Base-by-base conservation (phyloP, 306 rosid genomes). In the Dryas octopetala region DNA sequence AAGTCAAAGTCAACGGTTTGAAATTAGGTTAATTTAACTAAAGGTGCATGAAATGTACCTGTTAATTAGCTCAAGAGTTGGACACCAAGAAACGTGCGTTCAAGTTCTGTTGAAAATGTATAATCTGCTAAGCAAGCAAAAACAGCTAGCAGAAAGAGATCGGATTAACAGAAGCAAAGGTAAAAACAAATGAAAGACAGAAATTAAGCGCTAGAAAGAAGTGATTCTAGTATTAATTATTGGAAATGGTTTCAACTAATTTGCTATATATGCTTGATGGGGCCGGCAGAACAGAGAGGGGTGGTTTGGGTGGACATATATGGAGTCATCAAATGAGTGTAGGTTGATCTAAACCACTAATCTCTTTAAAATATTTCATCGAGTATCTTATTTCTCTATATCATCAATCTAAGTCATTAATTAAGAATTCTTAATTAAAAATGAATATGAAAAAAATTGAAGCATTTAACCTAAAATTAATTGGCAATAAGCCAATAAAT, bases 141-240 rank as follows among this genome's bases (percentile, higher is more conserved):
- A 43, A 55, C 75, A 70, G 12, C 48, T 23, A 23, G 23, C 23
- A 23, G 23, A 69, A 32, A 69, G 41, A 16, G 10, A 58, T 9
- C 40, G 23, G 45, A 11, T 28, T 26, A 51, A 9, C 59, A 68
- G 9, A 11, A 12, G 12, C 64, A 71, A 23, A 6, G 45, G 53
- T 71, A 71, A 57, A 71, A 71, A 43, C 66, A 72, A 44, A 61
- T 0, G 16, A 15, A 28, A 0, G 61, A 44, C 75, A 43, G 66
- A 71, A 43, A 19, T 14, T 13, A 19, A 47, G 19, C 19, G 5
- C 44, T 5, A 67, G 41, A 44, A 45, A n/a, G 4, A 46, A 8
- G 8, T n/a, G 70, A 9, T 65, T 9, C 23, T 23, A 23, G 23
- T 23, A 23, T 23, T 23, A 9, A 32, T 32, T 1, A 32, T 32